phyloP scores from a whole-genome alignment of 495 filamentous ascomycete species.

The Trichoderma parareesei region DNA sequence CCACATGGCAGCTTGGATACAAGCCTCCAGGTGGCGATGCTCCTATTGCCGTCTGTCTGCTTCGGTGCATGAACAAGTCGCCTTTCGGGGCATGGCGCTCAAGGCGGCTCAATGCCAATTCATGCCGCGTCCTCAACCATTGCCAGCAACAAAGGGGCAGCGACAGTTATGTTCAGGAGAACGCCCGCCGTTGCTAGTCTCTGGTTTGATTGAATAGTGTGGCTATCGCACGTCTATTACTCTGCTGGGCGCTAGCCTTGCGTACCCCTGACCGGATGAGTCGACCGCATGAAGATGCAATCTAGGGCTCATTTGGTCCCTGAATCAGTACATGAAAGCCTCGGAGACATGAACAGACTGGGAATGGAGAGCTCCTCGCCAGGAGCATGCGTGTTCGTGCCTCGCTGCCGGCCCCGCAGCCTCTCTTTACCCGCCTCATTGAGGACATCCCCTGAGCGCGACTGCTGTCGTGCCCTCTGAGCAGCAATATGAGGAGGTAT shows the following conservation, averaged over 20 bases:
- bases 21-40: too few species aligned
- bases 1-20: too few species aligned
- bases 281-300: constrained; percentile 5
- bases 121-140: constrained; percentile 1
- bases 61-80: not conserved
- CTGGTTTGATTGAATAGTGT: not conserved
- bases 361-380: not conserved
- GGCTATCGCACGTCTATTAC: not conserved
- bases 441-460: not conserved
- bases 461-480: not conserved
- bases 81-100: not conserved
- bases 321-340: constrained; percentile 4
- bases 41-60: too few species aligned
- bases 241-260: not conserved
- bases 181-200: not conserved
- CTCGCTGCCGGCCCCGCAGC: constrained; percentile 4
- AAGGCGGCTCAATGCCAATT: not conserved
- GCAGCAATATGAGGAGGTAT: not conserved
- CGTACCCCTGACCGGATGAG: constrained; percentile 1
- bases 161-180: not conserved
- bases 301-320: constrained; percentile 7
- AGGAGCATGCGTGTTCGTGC: not conserved
- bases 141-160: not conserved
- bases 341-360: constrained; percentile 8
- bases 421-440: not conserved